Conservation (phyloP, 2,329 filamentous ascomycete species). For the Cladophialophora yegresii region DNA sequence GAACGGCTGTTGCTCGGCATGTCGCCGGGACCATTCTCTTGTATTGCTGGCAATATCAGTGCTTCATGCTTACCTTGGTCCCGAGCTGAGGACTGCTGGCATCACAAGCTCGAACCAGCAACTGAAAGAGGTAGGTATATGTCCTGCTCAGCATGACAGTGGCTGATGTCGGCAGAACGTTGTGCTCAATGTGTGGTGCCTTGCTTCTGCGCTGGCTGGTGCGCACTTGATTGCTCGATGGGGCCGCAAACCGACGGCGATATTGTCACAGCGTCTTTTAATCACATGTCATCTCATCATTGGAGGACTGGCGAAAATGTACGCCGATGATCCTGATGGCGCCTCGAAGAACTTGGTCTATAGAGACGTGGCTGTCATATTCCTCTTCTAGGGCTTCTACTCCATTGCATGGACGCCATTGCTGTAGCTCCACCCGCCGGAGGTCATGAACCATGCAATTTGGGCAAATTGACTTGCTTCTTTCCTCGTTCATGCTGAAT, state of each 20-base stretch:
- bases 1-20: conserved; percentile 14
- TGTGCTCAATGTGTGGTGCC: conserved; percentile 55
- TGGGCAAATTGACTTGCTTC: conserved; percentile 38
- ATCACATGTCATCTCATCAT: conserved; percentile 55
- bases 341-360: conserved; percentile 42
- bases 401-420: conserved; percentile 54
- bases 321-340: conserved; percentile 25
- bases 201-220: conserved; percentile 47
- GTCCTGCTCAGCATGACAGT: neutral
- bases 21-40: conserved; percentile 13
- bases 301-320: conserved; percentile 52
- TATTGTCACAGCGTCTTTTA: conserved; percentile 37
- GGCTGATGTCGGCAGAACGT: conserved; percentile 44
- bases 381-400: conserved; percentile 57
- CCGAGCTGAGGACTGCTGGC: conserved; percentile 51
- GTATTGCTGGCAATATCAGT: conserved; percentile 43
- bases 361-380: conserved; percentile 53
- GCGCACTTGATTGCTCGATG: conserved; percentile 48
- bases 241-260: conserved; percentile 48
- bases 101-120: conserved; percentile 50
- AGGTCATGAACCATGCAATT: conserved; percentile 54
- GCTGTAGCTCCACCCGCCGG: conserved; percentile 52
- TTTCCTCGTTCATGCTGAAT: conserved; percentile 15
- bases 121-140: conserved; percentile 42
- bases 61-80: conserved; percentile 48